Evolutionary conservation across 805 yeast species (phyloP), one percentile per base, ranked within the genome.

Genomic region (Ogataea ganodermae): DNA sequence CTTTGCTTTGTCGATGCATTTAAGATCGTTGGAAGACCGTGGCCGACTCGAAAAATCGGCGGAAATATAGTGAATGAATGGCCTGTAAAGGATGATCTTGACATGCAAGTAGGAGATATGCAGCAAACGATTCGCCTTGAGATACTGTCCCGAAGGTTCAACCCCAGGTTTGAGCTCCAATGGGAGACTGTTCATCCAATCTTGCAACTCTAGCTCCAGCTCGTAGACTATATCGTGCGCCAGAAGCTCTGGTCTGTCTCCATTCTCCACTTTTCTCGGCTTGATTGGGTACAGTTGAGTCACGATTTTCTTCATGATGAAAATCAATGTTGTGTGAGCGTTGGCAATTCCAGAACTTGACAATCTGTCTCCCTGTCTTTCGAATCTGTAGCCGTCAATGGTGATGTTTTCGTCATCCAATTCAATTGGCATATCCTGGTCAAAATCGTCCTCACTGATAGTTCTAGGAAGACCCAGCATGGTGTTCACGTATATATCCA

Each of bases 401-500:
- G 94, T 87, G 46, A 90, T 84, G 59, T 84, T 84, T 57, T 89
- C 95, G 66, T 90, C 97, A 59, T 89, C 96, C 28, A 89, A 69
- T 59, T 89, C 96, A 27, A 78, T 69, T 1, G 97, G 97, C 53
- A 89, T 72, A 42, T 85, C 91, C 64, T 90, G 97, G 67, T 90
- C 96, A 53, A 88, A 83, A 56, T 89, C 96, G 52, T 83, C 87
- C 51, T 84, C 86, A 41, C 80, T 72, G 14, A 89, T 78, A 2
- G 90, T 79, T 48, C 89, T 72, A 1, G 97, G 97, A 42, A 90
- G 71, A 1, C 96, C 97, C 53, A 91, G 64, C 70, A 90, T 82
- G 7, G 96, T 86, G 63, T 87, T 88, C 58, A 89, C 87, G 63
- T 91, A 90, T 36, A 89, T 81, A 61, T 91, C 97, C 85, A 89